phyloP scores from a whole-genome alignment of 768 basidiomycete genomes.

The Gelatoporia subvermispora region DNA sequence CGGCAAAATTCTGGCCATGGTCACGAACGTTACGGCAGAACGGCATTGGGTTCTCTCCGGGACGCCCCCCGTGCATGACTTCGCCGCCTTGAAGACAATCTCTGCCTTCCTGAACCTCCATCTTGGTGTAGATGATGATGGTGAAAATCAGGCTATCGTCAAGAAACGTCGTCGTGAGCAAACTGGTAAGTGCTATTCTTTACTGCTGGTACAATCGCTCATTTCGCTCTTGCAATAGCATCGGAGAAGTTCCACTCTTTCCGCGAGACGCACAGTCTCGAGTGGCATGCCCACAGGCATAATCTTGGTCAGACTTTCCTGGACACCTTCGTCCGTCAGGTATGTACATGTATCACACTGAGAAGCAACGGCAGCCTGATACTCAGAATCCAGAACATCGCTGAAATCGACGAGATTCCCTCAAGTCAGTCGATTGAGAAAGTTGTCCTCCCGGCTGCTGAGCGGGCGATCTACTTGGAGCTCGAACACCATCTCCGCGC shows the following conservation, averaged over 20 bases:
- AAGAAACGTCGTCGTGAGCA: constrained; percentile 81
- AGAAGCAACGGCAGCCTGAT: not conserved
- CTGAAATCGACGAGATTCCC: constrained; percentile 95
- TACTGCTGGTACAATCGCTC: not conserved
- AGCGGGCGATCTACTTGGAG: constrained; percentile 91
- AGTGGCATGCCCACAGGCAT: constrained; percentile 91
- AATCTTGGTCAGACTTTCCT: constrained; percentile 77
- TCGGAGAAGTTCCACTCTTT: constrained; percentile 95
- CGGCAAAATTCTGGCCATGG: constrained; percentile 71
- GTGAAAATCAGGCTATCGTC: constrained; percentile 69
- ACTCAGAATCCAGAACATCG: constrained; percentile 63
- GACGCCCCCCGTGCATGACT: constrained; percentile 90
- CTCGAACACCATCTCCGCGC: constrained; percentile 90
- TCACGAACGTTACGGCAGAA: constrained; percentile 71
- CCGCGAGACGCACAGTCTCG: constrained; percentile 86
- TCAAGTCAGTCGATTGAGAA: constrained; percentile 59
- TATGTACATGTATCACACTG: constrained; percentile 27
- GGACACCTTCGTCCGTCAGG: constrained; percentile 81
- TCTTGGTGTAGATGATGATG: constrained; percentile 86
- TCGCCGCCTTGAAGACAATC: constrained; percentile 86
- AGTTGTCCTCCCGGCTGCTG: constrained; percentile 82
- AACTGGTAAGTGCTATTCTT: constrained; percentile 51
- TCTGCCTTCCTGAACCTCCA: constrained; percentile 86
- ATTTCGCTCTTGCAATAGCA: constrained; percentile 38
- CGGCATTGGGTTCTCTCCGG: constrained; percentile 96